Percentiles rank a stretch among this genome's conserved stretches.
Conservation (phyloP, 2,329 filamentous ascomycete genomes). For the Penicillium concentricum region DNA sequence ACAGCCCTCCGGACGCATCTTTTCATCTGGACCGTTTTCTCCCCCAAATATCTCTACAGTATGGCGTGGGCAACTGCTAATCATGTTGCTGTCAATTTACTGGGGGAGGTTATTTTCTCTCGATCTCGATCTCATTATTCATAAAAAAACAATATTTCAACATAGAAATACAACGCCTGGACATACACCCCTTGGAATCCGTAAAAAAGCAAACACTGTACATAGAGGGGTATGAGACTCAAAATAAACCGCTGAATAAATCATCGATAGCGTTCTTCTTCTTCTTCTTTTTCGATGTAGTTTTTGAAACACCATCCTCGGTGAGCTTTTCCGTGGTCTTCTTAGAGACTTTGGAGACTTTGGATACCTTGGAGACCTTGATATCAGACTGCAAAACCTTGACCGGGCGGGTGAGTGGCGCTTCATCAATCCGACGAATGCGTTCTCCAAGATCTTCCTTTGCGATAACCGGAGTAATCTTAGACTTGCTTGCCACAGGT, state of each 20-base stretch:
- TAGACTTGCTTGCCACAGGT: neutral
- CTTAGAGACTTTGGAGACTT: neutral
- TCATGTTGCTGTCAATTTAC: constrained; percentile 72
- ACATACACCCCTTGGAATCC: neutral
- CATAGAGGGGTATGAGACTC: constrained; percentile 10
- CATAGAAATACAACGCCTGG: neutral
- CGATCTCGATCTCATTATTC: neutral
- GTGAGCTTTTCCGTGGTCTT: neutral
- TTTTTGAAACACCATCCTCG: constrained; percentile 1
- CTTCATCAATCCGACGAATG: constrained; percentile 18
- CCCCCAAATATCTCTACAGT: constrained; percentile 90
- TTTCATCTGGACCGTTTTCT: constrained; percentile 99
- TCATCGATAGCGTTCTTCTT: constrained; percentile 69
- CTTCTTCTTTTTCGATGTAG: constrained; percentile 48
- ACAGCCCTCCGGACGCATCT: constrained; percentile 80
- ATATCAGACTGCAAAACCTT: neutral
- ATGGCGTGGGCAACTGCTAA: constrained; percentile 84
- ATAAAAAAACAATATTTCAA: neutral
- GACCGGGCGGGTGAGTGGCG: neutral
- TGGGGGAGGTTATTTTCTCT: constrained; percentile 46
- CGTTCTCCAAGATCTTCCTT: constrained; percentile 29
- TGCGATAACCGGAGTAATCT: neutral
- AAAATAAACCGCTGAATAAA: constrained; percentile 63
- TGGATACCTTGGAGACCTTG: neutral
- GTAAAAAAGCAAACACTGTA: neutral